Conservation (phyloP, 352 stramenopile species). For the Phytophthora agathidicida region DNA sequence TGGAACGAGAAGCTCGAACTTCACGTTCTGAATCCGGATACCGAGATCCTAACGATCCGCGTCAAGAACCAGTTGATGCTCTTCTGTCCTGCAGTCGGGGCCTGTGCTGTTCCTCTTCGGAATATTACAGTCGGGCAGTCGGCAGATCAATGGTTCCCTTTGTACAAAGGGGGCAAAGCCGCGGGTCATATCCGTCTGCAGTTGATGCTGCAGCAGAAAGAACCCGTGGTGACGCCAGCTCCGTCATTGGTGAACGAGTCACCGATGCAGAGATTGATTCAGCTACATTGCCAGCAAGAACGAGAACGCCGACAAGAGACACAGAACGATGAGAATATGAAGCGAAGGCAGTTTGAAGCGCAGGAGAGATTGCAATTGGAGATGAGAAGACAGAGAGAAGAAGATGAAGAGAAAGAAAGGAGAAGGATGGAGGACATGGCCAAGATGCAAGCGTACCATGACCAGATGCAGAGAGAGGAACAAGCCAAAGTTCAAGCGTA, state of each 20-base stretch:
- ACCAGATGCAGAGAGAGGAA: slow-evolving; percentile 23
- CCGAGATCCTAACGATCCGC: slow-evolving; percentile 65
- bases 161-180: slow-evolving; percentile 49
- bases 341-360: slow-evolving; percentile 31
- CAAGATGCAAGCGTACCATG: slow-evolving; percentile 13
- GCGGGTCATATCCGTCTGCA: slow-evolving; percentile 63
- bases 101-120: slow-evolving; percentile 58
- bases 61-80: slow-evolving; percentile 74
- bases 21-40: slow-evolving; percentile 50
- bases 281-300: slow-evolving; percentile 35
- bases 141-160: slow-evolving; percentile 64
- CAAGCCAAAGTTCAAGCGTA: slow-evolving; percentile 25
- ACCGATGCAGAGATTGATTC: slow-evolving; percentile 27
- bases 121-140: slow-evolving; percentile 49
- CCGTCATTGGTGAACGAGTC: slow-evolving; percentile 26
- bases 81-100: slow-evolving; percentile 59
- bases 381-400: slow-evolving; percentile 9
- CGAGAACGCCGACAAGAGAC: slow-evolving; percentile 13
- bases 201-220: slow-evolving; percentile 36
- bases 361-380: slow-evolving; percentile 18
- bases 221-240: slow-evolving; percentile 1
- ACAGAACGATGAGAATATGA: slow-evolving; percentile 4
- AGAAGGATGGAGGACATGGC: slow-evolving; percentile 6
- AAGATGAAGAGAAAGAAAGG: slow-evolving; percentile 17
- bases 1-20: slow-evolving; percentile 84